phyloP scores from a whole-genome alignment of 192 early-diverging fungal genomes.

The Globomyces pollinis-pini region DNA sequence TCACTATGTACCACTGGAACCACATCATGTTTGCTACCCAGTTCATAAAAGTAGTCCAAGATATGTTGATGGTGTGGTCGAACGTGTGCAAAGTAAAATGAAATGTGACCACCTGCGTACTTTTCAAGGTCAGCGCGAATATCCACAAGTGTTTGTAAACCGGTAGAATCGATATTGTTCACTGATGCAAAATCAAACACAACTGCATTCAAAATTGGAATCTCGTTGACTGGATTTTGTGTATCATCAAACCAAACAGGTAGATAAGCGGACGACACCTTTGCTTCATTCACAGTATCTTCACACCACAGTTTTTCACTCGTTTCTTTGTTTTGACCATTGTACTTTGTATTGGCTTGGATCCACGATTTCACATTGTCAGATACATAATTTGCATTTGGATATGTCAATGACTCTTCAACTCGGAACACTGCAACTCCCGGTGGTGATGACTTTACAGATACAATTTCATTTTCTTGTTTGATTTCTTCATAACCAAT shows the following conservation, averaged over 20 bases:
- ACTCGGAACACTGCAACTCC: slow-evolving; percentile 67
- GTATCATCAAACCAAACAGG: not conserved
- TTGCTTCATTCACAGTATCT: not conserved
- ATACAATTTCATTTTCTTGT: not conserved
- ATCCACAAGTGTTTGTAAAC: slow-evolving; percentile 67
- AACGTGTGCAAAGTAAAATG: slow-evolving; percentile 50
- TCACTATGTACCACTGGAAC: not conserved
- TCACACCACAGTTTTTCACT: not conserved
- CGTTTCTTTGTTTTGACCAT: not conserved
- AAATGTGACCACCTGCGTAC: slow-evolving; percentile 36
- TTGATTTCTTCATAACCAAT: slow-evolving; percentile 12
- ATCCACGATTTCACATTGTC: slow-evolving; percentile 20
- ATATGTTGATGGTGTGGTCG: slow-evolving; percentile 5
- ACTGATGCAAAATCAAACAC: slow-evolving; percentile 79
- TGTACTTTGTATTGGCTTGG: slow-evolving; percentile 16
- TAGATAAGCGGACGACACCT: too few species aligned
- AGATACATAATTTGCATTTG: slow-evolving; percentile 52
- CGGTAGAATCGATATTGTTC: slow-evolving; percentile 73
- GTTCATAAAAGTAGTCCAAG: slow-evolving; percentile 10
- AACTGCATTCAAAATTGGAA: slow-evolving; percentile 49
- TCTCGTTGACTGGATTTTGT: not conserved
- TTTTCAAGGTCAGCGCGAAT: slow-evolving; percentile 47
- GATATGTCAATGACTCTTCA: slow-evolving; percentile 60
- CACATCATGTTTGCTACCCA: not conserved
- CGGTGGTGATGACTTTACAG: slow-evolving; percentile 3